Evolutionary conservation across 495 filamentous ascomycete species (phyloP).

Genomic region (Xylaria venustula): DNA sequence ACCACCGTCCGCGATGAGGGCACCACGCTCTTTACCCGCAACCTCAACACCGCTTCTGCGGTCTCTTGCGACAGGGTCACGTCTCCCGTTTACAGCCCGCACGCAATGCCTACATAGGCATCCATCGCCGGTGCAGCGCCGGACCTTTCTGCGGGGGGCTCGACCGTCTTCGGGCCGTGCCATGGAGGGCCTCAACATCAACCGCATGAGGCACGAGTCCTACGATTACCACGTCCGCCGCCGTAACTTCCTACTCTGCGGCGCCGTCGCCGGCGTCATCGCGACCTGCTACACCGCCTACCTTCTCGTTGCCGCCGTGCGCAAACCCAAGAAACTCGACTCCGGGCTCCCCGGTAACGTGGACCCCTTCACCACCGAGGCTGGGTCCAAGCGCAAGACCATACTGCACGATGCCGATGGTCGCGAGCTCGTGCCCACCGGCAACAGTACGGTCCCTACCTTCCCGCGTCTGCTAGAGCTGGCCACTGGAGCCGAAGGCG

Average conservation of each 20-base stretch:
- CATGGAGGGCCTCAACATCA: conserved; percentile 46
- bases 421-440: conserved; percentile 71
- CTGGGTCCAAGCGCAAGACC: conserved; percentile 52
- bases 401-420: conserved; percentile 54
- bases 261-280: conserved; percentile 46
- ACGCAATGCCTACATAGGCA: conserved; percentile 1
- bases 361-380: conserved; percentile 41
- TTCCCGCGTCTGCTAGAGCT: conserved; percentile 75
- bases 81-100: not conserved
- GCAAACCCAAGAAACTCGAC: conserved; percentile 41
- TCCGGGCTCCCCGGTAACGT: conserved; percentile 39
- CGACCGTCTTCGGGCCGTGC: conserved; percentile 23
- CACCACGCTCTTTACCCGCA: conserved; percentile 18
- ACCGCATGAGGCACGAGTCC: conserved; percentile 37
- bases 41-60: conserved; percentile 14
- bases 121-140: conserved; percentile 24
- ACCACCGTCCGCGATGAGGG: conserved; percentile 20
- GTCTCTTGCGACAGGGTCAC: not conserved
- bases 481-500: conserved; percentile 38
- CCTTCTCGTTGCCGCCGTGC: conserved; percentile 35
- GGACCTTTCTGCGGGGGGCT: conserved; percentile 35
- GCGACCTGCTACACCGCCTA: conserved; percentile 48
- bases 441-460: conserved; percentile 76
- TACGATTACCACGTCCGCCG: conserved; percentile 46
- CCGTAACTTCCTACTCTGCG: conserved; percentile 46